Conservation (phyloP, 108 stramenopile genomes). For the Pseudonitzschia delicatissima region DNA sequence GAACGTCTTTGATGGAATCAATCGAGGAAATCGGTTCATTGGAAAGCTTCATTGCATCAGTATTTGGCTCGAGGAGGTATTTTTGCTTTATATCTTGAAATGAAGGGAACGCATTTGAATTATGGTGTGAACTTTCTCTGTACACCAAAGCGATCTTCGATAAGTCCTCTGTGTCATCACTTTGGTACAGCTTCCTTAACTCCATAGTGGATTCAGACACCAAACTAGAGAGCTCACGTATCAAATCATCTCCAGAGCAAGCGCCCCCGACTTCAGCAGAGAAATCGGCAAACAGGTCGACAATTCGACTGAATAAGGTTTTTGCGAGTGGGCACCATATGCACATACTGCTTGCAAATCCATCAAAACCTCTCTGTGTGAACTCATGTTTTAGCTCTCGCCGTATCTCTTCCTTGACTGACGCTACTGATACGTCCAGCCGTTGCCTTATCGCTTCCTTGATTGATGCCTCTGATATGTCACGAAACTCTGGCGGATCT, state of each 20-base stretch:
- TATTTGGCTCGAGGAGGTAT: constrained; percentile 1
- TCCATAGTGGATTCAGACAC: constrained; percentile 5
- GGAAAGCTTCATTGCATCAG: constrained; percentile 25
- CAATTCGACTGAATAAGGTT: constrained; percentile 1
- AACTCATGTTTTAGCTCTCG: constrained; percentile 18
- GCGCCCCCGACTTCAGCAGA: constrained; percentile 6
- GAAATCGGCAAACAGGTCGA: constrained; percentile 12
- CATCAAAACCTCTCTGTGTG: constrained; percentile 6
- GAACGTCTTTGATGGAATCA: constrained; percentile 8
- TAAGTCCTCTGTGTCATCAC: neutral
- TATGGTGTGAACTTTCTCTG: neutral
- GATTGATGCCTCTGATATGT: neutral
- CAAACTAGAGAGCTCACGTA: constrained; percentile 3
- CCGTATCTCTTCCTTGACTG: constrained; percentile 6
- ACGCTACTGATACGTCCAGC: neutral
- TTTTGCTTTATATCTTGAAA: neutral
- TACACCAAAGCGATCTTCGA: constrained; percentile 2
- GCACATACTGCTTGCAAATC: constrained; percentile 3
- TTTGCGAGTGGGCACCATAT: constrained; percentile 26
- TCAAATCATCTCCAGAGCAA: neutral
- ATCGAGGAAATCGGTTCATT: constrained; percentile 3
- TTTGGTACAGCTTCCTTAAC: neutral
- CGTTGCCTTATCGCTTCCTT: constrained; percentile 1
- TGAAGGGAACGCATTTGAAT: constrained; percentile 8
- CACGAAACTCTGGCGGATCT: constrained; percentile 3